These are phyloP conservation scores for Neolentinus lepideus DNA, from an alignment of 1,284 basidiomycete species.

Conservation along the genomic window DNA sequence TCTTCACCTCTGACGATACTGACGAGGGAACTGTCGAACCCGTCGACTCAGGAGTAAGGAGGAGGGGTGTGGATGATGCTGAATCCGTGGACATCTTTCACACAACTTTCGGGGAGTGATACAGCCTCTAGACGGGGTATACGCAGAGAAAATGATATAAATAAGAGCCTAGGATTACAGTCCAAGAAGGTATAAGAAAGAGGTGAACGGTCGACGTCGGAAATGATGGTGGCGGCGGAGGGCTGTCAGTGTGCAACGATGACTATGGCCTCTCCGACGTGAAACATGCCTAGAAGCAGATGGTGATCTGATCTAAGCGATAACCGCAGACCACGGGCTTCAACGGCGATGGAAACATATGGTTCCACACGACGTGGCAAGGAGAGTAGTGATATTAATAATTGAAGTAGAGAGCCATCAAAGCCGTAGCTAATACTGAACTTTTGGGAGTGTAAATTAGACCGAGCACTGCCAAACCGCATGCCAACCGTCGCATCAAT, in stretches of 20 bases:
- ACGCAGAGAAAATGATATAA: no score
- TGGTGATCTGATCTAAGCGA: no score
- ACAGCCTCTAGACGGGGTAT: not conserved
- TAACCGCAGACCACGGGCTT: no score
- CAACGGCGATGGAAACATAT: not conserved
- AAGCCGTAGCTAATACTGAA: not conserved
- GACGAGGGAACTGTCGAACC: constrained; percentile 22
- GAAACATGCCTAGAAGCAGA: no score
- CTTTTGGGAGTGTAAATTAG: not conserved
- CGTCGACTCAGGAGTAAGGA: constrained; percentile 45
- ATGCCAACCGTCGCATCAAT: not conserved
- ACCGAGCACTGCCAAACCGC: not conserved
- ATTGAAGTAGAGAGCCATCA: not conserved
- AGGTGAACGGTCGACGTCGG: no score
- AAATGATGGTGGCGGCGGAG: no score
- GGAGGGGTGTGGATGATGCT: constrained; percentile 32
- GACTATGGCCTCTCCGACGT: no score
- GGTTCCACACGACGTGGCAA: not conserved
- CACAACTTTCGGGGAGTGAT: not conserved
- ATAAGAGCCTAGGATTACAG: no score
- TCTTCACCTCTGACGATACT: constrained; percentile 23
- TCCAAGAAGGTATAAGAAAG: no score
- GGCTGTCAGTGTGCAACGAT: no score
- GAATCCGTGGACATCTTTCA: constrained; percentile 11
- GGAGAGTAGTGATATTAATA: not conserved